Conservation (phyloP, 192 early-diverging fungal species). For the Rhizophagus sp. region DNA sequence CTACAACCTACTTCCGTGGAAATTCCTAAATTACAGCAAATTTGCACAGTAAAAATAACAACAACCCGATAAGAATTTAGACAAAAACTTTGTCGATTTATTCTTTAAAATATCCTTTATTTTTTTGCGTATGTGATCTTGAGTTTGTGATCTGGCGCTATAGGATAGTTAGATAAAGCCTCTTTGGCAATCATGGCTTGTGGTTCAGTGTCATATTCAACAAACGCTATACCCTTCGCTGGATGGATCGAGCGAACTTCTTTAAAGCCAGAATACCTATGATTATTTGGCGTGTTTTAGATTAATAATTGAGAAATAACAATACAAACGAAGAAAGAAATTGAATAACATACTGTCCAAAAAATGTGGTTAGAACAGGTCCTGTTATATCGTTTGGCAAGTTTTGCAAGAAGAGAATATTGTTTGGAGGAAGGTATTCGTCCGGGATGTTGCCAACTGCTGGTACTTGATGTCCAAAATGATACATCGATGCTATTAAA, state of each 20-base stretch:
- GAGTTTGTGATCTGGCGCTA: slow-evolving; percentile 68
- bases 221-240: slow-evolving; percentile 93
- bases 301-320: neutral
- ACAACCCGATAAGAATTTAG: too few species aligned
- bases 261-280: slow-evolving; percentile 81
- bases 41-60: too few species aligned
- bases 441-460: slow-evolving; percentile 54
- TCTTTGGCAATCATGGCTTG: slow-evolving; percentile 81
- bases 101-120: slow-evolving; percentile 33
- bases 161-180: slow-evolving; percentile 63
- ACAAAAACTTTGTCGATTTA: too few species aligned
- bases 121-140: slow-evolving; percentile 87
- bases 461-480: slow-evolving; percentile 33
- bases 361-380: slow-evolving; percentile 62
- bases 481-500: slow-evolving; percentile 16
- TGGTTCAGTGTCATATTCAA: slow-evolving; percentile 89
- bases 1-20: too few species aligned
- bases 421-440: slow-evolving; percentile 85
- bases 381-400: slow-evolving; percentile 73
- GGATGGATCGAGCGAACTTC: slow-evolving; percentile 94
- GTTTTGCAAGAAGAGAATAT: slow-evolving; percentile 91
- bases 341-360: slow-evolving; percentile 65
- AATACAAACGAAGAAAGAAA: neutral
- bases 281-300: neutral
- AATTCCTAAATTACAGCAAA: too few species aligned